phyloP scores from a whole-genome alignment of 192 early-diverging fungal species.

The Backusella tuberculispora region DNA sequence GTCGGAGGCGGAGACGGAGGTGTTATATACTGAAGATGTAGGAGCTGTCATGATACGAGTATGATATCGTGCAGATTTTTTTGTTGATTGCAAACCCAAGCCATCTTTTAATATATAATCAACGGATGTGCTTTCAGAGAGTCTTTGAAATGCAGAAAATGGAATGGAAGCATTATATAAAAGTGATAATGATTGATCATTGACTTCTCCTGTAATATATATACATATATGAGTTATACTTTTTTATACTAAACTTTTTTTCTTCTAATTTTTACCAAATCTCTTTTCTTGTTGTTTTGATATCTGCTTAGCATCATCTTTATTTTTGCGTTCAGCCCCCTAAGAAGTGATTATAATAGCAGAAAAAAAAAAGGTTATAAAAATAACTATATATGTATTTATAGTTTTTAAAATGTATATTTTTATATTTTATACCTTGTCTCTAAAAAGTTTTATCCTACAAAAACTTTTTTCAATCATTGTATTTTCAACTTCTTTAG shows the following conservation, averaged over 20 bases:
- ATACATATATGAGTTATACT: neutral
- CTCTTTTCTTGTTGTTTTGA: slow-evolving; percentile 67
- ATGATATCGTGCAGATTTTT: slow-evolving; percentile 15
- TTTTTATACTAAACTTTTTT: neutral
- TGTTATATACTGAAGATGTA: neutral
- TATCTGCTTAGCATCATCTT: slow-evolving; percentile 74
- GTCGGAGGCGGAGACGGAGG: too few species aligned
- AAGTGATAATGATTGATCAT: slow-evolving; percentile 28
- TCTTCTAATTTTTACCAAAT: slow-evolving; percentile 20
- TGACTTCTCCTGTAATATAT: slow-evolving; percentile 32
- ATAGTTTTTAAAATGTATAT: neutral
- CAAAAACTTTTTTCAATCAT: slow-evolving; percentile 58
- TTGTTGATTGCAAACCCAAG: neutral
- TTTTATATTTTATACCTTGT: slow-evolving; percentile 12
- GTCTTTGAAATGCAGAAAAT: slow-evolving; percentile 19
- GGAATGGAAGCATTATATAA: slow-evolving; percentile 30
- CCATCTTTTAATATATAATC: slow-evolving; percentile 6
- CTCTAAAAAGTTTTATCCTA: slow-evolving; percentile 69
- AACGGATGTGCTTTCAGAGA: slow-evolving; percentile 8
- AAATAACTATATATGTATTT: neutral
- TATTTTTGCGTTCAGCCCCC: slow-evolving; percentile 78
- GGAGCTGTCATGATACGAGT: slow-evolving; percentile 22
- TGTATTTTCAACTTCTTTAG: neutral
- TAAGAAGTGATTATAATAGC: neutral
- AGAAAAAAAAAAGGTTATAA: neutral